Conservation (phyloP, 441 rosid species). For the Syzygium syzygioides region DNA sequence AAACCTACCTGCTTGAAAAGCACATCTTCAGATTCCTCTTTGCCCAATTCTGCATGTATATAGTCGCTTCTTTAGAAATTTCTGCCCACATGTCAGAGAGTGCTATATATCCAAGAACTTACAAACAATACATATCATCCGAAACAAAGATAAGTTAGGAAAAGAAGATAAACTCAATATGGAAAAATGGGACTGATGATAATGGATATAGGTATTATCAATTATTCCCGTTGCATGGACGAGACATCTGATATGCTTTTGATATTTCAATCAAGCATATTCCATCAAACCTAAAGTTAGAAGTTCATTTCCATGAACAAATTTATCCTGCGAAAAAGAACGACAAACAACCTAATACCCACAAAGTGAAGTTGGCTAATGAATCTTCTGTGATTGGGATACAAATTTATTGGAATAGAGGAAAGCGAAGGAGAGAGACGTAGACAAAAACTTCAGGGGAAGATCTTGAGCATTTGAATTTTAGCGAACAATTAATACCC, state of each 20-base stretch:
- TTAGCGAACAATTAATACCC: background rate
- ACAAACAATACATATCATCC: background rate
- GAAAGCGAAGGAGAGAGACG: background rate
- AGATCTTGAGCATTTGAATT: background rate
- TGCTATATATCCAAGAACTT: background rate
- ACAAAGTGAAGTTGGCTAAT: background rate
- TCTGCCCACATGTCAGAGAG: background rate
- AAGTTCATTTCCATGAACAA: background rate
- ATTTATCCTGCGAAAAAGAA: background rate
- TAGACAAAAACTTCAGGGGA: background rate
- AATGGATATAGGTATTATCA: background rate
- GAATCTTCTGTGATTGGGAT: background rate
- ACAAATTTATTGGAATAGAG: background rate
- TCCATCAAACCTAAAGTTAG: background rate
- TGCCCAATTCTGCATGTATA: slow-evolving; percentile 61
- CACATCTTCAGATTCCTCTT: slow-evolving; percentile 80
- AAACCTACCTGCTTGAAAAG: slow-evolving; percentile 74
- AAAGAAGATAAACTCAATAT: background rate
- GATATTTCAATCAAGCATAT: background rate
- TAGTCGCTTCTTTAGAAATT: background rate
- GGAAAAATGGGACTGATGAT: background rate
- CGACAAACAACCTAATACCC: background rate
- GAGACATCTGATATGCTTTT: background rate
- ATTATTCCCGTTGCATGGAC: background rate
- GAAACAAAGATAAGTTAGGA: background rate